Evolutionary conservation across 306 rosid species (phyloP).

Genomic region (Bauhinia variegata): DNA sequence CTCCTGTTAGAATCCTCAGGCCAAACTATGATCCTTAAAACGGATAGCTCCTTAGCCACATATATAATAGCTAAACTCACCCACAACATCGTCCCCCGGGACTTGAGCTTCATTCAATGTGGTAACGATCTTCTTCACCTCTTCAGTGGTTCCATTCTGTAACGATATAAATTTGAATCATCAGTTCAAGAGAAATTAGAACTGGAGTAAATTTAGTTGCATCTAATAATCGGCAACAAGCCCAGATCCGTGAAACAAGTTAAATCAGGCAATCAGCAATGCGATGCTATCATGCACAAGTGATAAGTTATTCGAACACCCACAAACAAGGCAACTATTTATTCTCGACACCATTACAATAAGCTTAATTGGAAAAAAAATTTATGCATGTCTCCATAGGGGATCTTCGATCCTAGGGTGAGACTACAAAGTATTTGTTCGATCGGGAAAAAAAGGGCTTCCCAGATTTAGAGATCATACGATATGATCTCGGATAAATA

Average conservation of each 20-base stretch:
- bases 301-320: background rate
- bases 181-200: slow-evolving; percentile 6
- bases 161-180: slow-evolving; percentile 24
- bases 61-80: slow-evolving; percentile 43
- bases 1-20: slow-evolving; percentile 5
- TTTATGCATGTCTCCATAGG: no score
- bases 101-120: slow-evolving; percentile 74
- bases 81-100: slow-evolving; percentile 80
- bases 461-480: slow-evolving; percentile 10
- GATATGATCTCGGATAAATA: slow-evolving; percentile 7
- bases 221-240: background rate
- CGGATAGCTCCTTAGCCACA: slow-evolving; percentile 18
- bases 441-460: slow-evolving; percentile 24
- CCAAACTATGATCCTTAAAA: background rate
- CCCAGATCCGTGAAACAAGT: slow-evolving; percentile 18
- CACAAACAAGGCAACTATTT: background rate
- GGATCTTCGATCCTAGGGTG: slow-evolving; percentile 16
- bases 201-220: background rate
- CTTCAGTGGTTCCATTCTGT: slow-evolving; percentile 78
- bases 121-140: slow-evolving; percentile 81
- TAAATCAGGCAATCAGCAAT: slow-evolving; percentile 8
- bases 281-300: background rate
- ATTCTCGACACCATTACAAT: slow-evolving; percentile 8
- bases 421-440: background rate
- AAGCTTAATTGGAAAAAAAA: no score